These are phyloP conservation scores for Botryotinia globosa DNA, from an alignment of 2,329 filamentous ascomycete species.

Conservation along the genomic window DNA sequence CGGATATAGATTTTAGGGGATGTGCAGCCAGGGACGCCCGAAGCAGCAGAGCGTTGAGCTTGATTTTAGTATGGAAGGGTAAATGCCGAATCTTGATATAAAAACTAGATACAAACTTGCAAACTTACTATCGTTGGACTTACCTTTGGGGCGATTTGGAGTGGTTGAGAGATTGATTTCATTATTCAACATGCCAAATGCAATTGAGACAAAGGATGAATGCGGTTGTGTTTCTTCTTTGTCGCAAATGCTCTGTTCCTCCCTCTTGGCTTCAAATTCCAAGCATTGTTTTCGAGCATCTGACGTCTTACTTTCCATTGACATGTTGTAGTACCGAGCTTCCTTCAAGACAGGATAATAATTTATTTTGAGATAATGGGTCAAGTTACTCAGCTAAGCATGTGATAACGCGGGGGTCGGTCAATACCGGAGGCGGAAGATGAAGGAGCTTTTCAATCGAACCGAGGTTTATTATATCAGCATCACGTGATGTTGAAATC, in stretches of 20 bases:
- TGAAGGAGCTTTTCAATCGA: slow-evolving; percentile 6
- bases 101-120: background rate
- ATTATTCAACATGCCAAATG: slow-evolving; percentile 11
- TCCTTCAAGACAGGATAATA: background rate
- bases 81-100: background rate
- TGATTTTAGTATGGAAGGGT: background rate
- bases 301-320: background rate
- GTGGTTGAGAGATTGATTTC: background rate
- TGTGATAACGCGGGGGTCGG: slow-evolving; percentile 21
- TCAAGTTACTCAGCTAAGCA: slow-evolving; percentile 2
- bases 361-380: background rate
- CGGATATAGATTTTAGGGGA: slow-evolving; percentile 10
- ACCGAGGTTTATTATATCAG: background rate
- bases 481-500: background rate
- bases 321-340: slow-evolving; percentile 2
- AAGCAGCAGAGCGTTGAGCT: background rate
- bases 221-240: slow-evolving; percentile 10
- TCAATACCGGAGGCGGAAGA: slow-evolving; percentile 11
- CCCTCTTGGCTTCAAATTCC: background rate
- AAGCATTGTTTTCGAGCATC: background rate
- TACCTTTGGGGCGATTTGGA: background rate
- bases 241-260: background rate
- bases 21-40: background rate
- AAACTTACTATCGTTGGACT: background rate
- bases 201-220: slow-evolving; percentile 15